Evolutionary conservation across 495 filamentous ascomycete genomes (phyloP), one percentile per base, ranked within the genome.

Genomic region (Aspergillus ostianus): DNA sequence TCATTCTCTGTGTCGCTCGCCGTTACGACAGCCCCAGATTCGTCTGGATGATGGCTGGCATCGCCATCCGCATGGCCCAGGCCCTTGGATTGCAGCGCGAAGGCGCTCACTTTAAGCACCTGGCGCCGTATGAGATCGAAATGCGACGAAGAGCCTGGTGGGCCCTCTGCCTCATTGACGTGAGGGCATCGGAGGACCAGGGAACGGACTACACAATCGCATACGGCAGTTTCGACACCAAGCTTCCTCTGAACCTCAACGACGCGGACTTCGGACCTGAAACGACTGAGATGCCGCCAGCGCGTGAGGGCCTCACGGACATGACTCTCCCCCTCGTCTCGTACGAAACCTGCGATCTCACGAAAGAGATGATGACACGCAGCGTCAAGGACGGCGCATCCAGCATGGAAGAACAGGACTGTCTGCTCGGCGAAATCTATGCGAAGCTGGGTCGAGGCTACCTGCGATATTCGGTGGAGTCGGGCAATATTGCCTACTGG

Each of bases 91-190:
- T 93, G 26, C 89, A 91, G 66, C 78, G 87, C 15, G 88, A 92
- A 59, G 87, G 86, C 9, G 73, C 73, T 3, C 74, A 85, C 60
- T 87, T 89, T 86, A 57, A 81, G 78, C 26, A 67, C 45, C 19
- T 80, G 67, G 19, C 74, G 77, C 81, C 89, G 1, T 77, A 89
- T 6, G 90, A 91, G 60, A 83, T 84, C 6, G 88, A 92, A 49
- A 79, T 92, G 45, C 84, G 90, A 6, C 84, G 90, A n/a, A 66
- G 91, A 9, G 78, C 90, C 17, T 93, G 90, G 90, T 87, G 89
- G 69, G 82, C 86, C 61, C 72, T 93, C 15, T 90, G 85, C 67
- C 84, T 90, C 61, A 77, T 94, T 10, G 90, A 94, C 70, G 84
- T 90, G 48, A 81, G 87, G 49, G 87, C 89, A 3, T 90, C 87